Evolutionary conservation across 805 yeast genomes (phyloP), one percentile per base, ranked within the genome.

Genomic region (Saccharomycopsis vini): DNA sequence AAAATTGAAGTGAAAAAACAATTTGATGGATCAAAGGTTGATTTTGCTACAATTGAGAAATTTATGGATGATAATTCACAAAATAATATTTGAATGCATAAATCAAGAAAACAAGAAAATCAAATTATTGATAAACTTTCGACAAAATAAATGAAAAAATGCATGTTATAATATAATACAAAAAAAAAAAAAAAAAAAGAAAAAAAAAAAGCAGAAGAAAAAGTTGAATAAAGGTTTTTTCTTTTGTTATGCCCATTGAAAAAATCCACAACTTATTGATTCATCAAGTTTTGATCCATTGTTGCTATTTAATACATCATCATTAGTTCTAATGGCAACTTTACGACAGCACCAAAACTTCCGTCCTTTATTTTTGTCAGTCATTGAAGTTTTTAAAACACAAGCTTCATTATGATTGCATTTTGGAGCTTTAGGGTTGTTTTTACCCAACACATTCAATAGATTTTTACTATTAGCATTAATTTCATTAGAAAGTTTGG

Each of bases 311-410:
- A 43, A 38, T 5, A 21, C 46, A 30, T 26, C 40, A 16, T 20
- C 42, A 15, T 41, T 45, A n/a, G 13, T 36, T 22, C 31, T 22
- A 5, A 40, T 4, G 52, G 47, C 21, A 49, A 51, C 18, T 67
- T 67, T 50, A 57, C 52, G 2, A 54, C 81, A 76, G 19, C 72
- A 64, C 80, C 80, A 76, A 50, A 76, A 76, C 49, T 68, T 71
- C 42, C 61, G 64, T 0, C 80, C 80, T 31, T 62, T 67, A 45
- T 71, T 71, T 21, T 60, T 56, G 3, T 55, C 43, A 1, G 71
- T 69, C 50, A 57, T 65, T 0, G 77, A 73, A 0, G 74, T 67
- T 48, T 69, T 62, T 37, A 75, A 50, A 3, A 66, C 57, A 28
- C 77, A 67, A n/a, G 64, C 62, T 39, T 68, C 67, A 4, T 63